phyloP scores from a whole-genome alignment of 2,329 filamentous ascomycete species.

The Amauroascus verrucosus region DNA sequence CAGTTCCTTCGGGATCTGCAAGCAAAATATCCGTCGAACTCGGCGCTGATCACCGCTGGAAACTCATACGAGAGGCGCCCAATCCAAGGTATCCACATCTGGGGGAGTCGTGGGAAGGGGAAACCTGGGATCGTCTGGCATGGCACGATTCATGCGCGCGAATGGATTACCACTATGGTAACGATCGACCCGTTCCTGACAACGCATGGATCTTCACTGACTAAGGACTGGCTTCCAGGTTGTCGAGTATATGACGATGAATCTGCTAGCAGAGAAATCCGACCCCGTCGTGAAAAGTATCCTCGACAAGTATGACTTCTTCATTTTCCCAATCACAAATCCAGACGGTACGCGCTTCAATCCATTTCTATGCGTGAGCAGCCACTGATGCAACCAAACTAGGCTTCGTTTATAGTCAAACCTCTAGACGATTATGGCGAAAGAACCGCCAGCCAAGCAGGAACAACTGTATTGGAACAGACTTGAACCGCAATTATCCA shows the following conservation, averaged over 20 bases:
- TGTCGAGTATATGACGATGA: conserved; percentile 45
- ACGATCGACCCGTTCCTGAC: background rate
- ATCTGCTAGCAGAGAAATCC: conserved; percentile 37
- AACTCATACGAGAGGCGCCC: conserved; percentile 39
- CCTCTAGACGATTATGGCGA: conserved; percentile 50
- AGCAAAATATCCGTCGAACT: conserved; percentile 37
- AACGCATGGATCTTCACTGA: background rate
- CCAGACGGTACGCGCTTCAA: conserved; percentile 41
- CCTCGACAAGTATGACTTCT: conserved; percentile 56
- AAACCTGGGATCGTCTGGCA: conserved; percentile 47
- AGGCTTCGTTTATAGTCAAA: conserved; percentile 52
- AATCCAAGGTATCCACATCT: conserved; percentile 44
- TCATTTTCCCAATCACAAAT: conserved; percentile 54
- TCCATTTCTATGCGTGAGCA: background rate
- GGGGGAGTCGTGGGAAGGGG: conserved; percentile 37
- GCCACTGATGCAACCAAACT: background rate
- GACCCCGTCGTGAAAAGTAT: conserved; percentile 33
- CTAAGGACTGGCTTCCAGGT: conserved; percentile 1
- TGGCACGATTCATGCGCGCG: conserved; percentile 49
- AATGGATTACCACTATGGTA: conserved; percentile 51
- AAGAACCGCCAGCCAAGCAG: conserved; percentile 45
- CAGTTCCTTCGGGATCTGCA: conserved; percentile 41
- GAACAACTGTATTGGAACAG: conserved; percentile 39
- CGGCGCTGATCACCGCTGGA: conserved; percentile 43
- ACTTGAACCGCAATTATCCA: conserved; percentile 52